These are phyloP conservation scores for Eucalyptus erythrocorys DNA, from an alignment of 345 rosid species.

Conservation along the genomic window DNA sequence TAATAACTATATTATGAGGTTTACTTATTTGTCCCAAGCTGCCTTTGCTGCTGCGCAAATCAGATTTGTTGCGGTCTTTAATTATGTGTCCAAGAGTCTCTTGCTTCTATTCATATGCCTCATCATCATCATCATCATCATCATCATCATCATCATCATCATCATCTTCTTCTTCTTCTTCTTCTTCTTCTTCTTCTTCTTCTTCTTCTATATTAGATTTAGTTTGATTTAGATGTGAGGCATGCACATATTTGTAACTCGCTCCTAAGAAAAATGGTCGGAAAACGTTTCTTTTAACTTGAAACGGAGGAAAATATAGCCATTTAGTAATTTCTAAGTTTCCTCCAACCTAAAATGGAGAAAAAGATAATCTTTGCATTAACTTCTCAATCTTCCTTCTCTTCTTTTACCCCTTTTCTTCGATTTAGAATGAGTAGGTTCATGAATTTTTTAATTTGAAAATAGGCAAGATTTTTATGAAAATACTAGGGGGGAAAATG, in stretches of 20 bases:
- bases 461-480: not conserved
- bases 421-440: not conserved
- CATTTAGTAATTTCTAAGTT: not conserved
- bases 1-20: not conserved
- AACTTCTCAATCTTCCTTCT: not conserved
- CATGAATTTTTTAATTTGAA: not conserved
- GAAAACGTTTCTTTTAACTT: not conserved
- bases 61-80: not conserved
- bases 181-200: not conserved
- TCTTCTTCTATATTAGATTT: not conserved
- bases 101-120: not conserved
- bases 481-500: not conserved
- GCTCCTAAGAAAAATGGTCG: not conserved
- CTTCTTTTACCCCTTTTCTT: not conserved
- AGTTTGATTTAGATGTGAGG: not conserved
- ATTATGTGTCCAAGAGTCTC: not conserved
- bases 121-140: not conserved
- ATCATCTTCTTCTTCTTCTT: not conserved
- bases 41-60: not conserved
- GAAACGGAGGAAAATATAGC: not conserved
- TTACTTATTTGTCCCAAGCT: not conserved
- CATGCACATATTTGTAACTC: not conserved
- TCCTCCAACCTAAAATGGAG: not conserved
- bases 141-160: accelerated
- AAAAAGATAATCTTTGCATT: not conserved